Evolutionary conservation across 2,329 filamentous ascomycete species (phyloP).

Genomic region (Trichoderma oligosporum): DNA sequence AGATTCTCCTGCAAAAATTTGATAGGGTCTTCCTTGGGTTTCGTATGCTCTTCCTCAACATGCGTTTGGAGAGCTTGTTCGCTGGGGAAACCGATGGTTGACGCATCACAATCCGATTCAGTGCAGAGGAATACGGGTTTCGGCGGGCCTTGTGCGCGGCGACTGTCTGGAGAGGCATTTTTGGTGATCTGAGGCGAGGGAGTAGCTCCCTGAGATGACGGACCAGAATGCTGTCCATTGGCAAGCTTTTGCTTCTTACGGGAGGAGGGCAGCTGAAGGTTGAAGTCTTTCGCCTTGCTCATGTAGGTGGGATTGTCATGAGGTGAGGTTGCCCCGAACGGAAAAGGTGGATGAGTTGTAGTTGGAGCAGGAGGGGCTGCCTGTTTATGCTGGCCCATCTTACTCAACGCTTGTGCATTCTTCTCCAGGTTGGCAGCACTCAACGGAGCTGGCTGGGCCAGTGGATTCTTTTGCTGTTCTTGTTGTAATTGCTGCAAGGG

Average conservation of each 20-base stretch:
- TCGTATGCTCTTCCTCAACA: conserved; percentile 56
- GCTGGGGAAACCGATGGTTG: conserved; percentile 47
- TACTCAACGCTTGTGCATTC: conserved; percentile 47
- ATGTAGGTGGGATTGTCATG: conserved; percentile 57
- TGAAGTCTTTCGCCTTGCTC: conserved; percentile 49
- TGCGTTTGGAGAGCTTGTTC: conserved; percentile 54
- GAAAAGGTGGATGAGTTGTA: conserved; percentile 53
- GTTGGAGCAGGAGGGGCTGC: conserved; percentile 55
- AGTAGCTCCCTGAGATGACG: conserved; percentile 39
- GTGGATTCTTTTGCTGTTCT: conserved; percentile 26
- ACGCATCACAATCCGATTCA: conserved; percentile 53
- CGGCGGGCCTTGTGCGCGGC: conserved; percentile 34
- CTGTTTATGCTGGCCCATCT: conserved; percentile 39
- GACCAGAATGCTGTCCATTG: conserved; percentile 34
- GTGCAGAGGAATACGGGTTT: conserved; percentile 49
- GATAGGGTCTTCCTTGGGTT: conserved; percentile 52
- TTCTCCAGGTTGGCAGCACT: conserved; percentile 51
- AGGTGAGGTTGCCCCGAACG: conserved; percentile 53
- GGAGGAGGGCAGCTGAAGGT: conserved; percentile 52
- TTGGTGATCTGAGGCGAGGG: conserved; percentile 49
- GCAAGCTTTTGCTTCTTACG: conserved; percentile 56
- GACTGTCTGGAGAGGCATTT: conserved; percentile 45
- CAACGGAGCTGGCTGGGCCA: conserved; percentile 33
- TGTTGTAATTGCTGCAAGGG: conserved; percentile 23
- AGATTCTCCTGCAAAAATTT: conserved; percentile 52